Evolutionary conservation across 2,329 filamentous ascomycete genomes (phyloP).

Genomic region (Fusarium globosum): DNA sequence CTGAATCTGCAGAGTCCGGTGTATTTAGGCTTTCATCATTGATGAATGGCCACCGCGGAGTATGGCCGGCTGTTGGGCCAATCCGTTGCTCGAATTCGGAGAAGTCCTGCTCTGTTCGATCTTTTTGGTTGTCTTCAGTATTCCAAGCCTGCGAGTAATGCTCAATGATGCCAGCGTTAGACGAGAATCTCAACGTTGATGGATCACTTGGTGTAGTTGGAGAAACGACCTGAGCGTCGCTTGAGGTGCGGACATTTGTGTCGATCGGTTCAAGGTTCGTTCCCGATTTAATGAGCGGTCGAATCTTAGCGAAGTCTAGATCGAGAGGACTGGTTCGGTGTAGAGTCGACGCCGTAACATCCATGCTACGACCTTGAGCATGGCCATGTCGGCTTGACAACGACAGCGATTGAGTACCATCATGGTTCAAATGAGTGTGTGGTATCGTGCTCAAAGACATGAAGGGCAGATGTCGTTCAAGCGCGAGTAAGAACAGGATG

Average conservation of each 20-base stretch:
- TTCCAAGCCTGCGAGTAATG: conserved; percentile 25
- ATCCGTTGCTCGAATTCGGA: background rate
- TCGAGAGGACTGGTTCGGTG: conserved; percentile 28
- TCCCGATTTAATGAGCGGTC: conserved; percentile 2
- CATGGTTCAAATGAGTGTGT: background rate
- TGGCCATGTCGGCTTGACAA: background rate
- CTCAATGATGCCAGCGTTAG: conserved; percentile 26
- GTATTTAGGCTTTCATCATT: conserved; percentile 20
- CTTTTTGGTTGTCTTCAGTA: background rate
- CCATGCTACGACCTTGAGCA: background rate
- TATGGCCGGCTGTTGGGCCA: background rate
- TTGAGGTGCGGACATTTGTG: background rate
- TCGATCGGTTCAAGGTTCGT: background rate
- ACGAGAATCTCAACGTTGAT: conserved; percentile 5
- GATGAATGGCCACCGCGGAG: conserved; percentile 31
- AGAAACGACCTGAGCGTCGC: background rate
- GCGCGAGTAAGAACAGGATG: background rate
- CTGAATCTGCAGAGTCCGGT: background rate
- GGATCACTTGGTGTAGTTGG: background rate
- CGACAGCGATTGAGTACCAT: background rate
- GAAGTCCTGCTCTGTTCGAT: background rate
- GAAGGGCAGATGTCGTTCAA: background rate
- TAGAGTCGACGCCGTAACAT: conserved; percentile 25
- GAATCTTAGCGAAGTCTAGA: conserved; percentile 18
- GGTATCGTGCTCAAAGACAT: conserved; percentile 6